Base-by-base conservation (phyloP, 768 basidiomycete species). In the Ramaria sp. region DNA sequence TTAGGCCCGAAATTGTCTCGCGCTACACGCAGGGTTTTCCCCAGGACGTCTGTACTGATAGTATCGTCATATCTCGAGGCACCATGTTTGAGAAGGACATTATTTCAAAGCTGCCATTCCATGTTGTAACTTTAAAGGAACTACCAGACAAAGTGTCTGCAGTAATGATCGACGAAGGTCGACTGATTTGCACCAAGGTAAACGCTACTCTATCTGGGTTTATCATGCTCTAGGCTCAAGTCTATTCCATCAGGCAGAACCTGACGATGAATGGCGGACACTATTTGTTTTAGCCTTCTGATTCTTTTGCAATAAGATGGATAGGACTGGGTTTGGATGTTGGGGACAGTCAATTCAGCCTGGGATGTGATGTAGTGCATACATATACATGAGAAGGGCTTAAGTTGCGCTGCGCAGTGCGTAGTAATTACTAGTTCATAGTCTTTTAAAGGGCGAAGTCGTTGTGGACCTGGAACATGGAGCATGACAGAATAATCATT, bases 151-250 rank as follows among this genome's bases (percentile, higher is more conserved):
- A 27, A 27, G 27, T 27, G 47, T 57, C 55, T 31, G 46, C 46
- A n/a, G 47, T 57, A 0, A 57, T 57, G 46, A 57, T 57, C 6
- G 55, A 57, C 55, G 46, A 57, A 15, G 31, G 55, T 6, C 22
- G 55, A 17, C 24, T 57, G 7, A 31, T 57, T 24, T 57, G 55
- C 37, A 49, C 46, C 20, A 46, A 47, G 46, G 55, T 39, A 27
- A 27, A 27, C 27, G 34, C 27, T 38, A n/a, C 22, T 27, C 5
- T 27, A 27, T 34, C 47, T 43, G 7, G 5, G 22, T 27, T 24
- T 48, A 12, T 27, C 54, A 30, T 56, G 47, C 33, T 43, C 48
- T 34, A 7, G 10, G 17, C 27, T 47, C 15, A 24, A 22, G 10
- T 56, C 54, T 11, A 27, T 27, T 27, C 27, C 5, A 27, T 5